Base-by-base conservation (phyloP, 2,329 filamentous ascomycete species). In the Cordyceps pruinosa region DNA sequence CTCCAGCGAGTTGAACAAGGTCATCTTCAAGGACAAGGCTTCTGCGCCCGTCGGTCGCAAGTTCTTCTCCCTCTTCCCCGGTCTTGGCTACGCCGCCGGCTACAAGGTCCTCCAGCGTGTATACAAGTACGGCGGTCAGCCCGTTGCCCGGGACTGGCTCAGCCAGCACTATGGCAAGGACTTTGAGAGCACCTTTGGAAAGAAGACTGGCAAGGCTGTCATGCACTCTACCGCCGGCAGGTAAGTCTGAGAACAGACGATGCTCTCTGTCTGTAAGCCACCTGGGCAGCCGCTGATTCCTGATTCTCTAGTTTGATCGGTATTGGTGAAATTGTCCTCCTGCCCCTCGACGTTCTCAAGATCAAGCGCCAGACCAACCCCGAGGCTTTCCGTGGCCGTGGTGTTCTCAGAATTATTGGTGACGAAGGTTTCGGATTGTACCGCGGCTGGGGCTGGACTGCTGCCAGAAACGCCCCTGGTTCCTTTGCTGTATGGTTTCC, bases 281-380 rank as follows among this genome's bases (percentile, higher is more conserved):
- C 26, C 17, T 7, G 44, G 26, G 8, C 9, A n/a, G n/a, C 25
- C 15, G 39, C 64, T 69, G 42, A 69, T 3, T 1, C 21, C 8
- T 57, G n/a, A 39, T 47, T 17, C n/a, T 46, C 25, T 61, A 93
- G 89, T 76, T 70, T 99, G 68, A 95, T 99, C 69, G 94, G 94
- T 67, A 96, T 99, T 66, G 94, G 94, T 69, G 94, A 99, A 78
- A 96, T 99, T 63, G 84, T 99, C 59, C 84, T 99, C 30, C 83
- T 99, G 41, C 94, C 94, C 42, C 84, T 99, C 60, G 94, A 99
- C 66, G 93, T 99, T 39, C 83, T 99, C 62, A 99, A 99, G 84
- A 99, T 99, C 79, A 99, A 99, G 84, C 87, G 94, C 68, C 94
- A 99, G 79, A 99, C 94, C 64, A 99, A 99, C 80, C 94, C 94